These are phyloP conservation scores for Candida freyschussii DNA, from an alignment of 1,139 yeast genomes.

Conservation along the genomic window DNA sequence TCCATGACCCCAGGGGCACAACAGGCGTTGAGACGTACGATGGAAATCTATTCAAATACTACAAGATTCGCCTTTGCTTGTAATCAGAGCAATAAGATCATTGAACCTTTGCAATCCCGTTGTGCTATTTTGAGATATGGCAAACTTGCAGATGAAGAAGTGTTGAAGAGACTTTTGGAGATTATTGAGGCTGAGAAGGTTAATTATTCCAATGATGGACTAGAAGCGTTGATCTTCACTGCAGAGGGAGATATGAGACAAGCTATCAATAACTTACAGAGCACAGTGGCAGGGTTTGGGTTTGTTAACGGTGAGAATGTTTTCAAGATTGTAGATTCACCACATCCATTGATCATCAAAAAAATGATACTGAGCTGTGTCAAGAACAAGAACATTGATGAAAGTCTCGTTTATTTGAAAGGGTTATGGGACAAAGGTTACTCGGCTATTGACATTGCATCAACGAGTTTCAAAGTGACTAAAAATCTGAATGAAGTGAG, in stretches of 20 bases:
- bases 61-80: conserved; percentile 98
- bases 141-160: conserved; percentile 79
- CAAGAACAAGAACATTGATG: conserved; percentile 49
- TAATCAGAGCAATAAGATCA: conserved; percentile 88
- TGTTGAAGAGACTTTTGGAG: conserved; percentile 69
- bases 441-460: conserved; percentile 87
- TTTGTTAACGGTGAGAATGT: conserved; percentile 88
- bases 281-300: conserved; percentile 92
- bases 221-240: conserved; percentile 90
- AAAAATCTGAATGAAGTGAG: conserved; percentile 65
- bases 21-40: conserved; percentile 92
- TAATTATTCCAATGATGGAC: conserved; percentile 81
- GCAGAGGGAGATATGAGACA: conserved; percentile 99
- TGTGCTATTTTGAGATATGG: conserved; percentile 91
- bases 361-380: conserved; percentile 65
- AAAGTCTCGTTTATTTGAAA: conserved; percentile 58
- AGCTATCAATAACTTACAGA: conserved; percentile 88
- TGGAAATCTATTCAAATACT: conserved; percentile 92
- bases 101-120: conserved; percentile 94
- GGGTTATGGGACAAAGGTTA: conserved; percentile 85
- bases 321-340: conserved; percentile 92
- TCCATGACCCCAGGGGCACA: conserved; percentile 99
- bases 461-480: conserved; percentile 84
- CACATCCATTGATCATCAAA: conserved; percentile 85
- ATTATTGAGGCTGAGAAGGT: conserved; percentile 68